Conservation (phyloP, 2,329 filamentous ascomycete genomes). For the Apiospora hydei region DNA sequence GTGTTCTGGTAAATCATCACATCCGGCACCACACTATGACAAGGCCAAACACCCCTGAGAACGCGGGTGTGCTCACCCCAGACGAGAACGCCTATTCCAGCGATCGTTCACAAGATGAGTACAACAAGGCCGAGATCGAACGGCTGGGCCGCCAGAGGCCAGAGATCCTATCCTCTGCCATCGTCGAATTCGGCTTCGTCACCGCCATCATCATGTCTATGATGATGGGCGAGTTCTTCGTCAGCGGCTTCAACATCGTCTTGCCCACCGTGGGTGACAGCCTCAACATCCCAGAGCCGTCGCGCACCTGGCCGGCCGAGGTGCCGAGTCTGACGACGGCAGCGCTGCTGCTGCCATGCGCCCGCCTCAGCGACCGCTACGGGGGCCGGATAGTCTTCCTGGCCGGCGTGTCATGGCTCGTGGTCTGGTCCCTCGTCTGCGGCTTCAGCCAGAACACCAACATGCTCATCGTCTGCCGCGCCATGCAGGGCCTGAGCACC, state of each 20-base stretch:
- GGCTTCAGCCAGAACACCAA: slow-evolving; percentile 73
- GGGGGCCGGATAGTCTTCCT: slow-evolving; percentile 69
- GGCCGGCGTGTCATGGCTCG: slow-evolving; percentile 67
- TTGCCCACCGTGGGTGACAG: slow-evolving; percentile 69
- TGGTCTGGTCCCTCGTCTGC: slow-evolving; percentile 71
- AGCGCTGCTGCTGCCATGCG: slow-evolving; percentile 67
- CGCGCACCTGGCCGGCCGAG: slow-evolving; percentile 68
- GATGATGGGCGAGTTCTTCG: slow-evolving; percentile 74
- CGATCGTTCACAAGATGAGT: slow-evolving; percentile 30
- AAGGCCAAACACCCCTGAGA: slow-evolving; percentile 26
- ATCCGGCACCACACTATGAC: slow-evolving; percentile 22
- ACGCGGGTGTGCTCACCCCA: slow-evolving; percentile 27
- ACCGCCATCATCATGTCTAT: slow-evolving; percentile 66
- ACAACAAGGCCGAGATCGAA: slow-evolving; percentile 52
- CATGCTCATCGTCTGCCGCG: slow-evolving; percentile 78
- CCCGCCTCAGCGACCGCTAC: slow-evolving; percentile 68
- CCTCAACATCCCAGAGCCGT: slow-evolving; percentile 68
- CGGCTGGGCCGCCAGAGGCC: slow-evolving; percentile 66
- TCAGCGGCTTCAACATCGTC: slow-evolving; percentile 79
- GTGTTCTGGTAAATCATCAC: background rate
- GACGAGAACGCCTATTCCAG: slow-evolving; percentile 28
- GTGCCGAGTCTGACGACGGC: slow-evolving; percentile 65
- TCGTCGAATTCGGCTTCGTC: slow-evolving; percentile 65
- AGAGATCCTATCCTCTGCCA: slow-evolving; percentile 54
- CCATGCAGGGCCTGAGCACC: slow-evolving; percentile 76